Evolutionary conservation across 345 rosid species (phyloP), one percentile per base, ranked within the genome.

Genomic region (Ceriops decandra): DNA sequence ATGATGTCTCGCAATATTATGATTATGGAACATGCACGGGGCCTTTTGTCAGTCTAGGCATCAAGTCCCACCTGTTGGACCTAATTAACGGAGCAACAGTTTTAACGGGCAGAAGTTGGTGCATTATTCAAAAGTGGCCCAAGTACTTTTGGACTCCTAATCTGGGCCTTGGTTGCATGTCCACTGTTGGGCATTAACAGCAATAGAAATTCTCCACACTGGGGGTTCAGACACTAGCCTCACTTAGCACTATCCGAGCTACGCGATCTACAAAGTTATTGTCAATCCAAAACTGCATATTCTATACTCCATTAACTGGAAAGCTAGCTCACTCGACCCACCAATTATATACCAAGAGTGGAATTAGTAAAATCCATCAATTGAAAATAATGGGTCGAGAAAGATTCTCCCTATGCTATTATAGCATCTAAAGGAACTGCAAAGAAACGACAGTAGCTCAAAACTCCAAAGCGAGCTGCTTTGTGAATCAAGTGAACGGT

Each of bases 31-130:
- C 35, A 33, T 5, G 35, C 35, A 33, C 8, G 36, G 36, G 1
- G 9, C 36, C 36, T 33, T 9, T 7, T 33, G 36, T 33, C 36
- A 33, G 9, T 0, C 1, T 33, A 7, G 36, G 36, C 10, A 7
- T 7, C 36, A 33, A 0, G 8, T 6, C 35, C 35, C 8, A 33
- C 36, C 9, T 33, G 36, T 9, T 33, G 57, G 57, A 21, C 27
- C 57, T n/a, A 10, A 6, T 52, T n/a, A 10, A n/a, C n/a, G 60
- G 62, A 67, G 61, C 65, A 52, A 62, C 64, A 61, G 61, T 59
- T 53, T 60, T 58, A 42, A 72, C 64, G 65, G 21, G 72, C 28
- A 15, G 59, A 63, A 38, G 7, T 33, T 27, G 62, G 36, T 33
- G 9, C 36, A 33, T 33, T 26, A 31, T 46, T 28, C 51, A 20